These are phyloP conservation scores for Chloridella minuta DNA, from an alignment of 352 stramenopile species.

Conservation along the genomic window DNA sequence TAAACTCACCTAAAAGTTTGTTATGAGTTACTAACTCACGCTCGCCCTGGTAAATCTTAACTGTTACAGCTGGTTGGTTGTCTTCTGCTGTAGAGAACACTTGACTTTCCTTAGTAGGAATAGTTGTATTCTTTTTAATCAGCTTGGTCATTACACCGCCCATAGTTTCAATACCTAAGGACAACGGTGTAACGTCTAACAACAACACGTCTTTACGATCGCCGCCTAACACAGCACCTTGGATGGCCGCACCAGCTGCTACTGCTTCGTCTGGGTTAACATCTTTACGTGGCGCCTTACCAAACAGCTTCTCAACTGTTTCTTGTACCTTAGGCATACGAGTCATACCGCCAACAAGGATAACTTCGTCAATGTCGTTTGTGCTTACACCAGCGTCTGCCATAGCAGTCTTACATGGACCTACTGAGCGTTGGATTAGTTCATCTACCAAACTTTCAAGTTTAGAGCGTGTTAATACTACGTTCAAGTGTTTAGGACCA, in stretches of 20 bases:
- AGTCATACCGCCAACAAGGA: constrained; percentile 92
- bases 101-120: constrained; percentile 90
- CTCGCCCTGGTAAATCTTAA: constrained; percentile 92
- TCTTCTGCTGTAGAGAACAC: constrained; percentile 69
- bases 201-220: no score
- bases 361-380: constrained; percentile 80
- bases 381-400: constrained; percentile 74
- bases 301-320: constrained; percentile 90
- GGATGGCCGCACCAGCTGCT: constrained; percentile 76
- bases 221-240: no score
- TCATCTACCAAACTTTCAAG: no score
- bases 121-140: constrained; percentile 84
- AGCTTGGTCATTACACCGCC: constrained; percentile 95
- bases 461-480: no score
- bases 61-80: constrained; percentile 39
- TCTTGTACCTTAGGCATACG: constrained; percentile 84
- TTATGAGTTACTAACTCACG: constrained; percentile 97
- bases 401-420: no score
- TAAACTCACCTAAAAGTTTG: constrained; percentile 92
- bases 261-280: constrained; percentile 94
- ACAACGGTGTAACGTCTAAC: constrained; percentile 83
- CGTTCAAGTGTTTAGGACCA: no score
- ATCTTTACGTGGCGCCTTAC: constrained; percentile 50
- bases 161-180: constrained; percentile 86
- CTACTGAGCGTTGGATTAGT: no score